A percentile compares a stretch with the other conserved stretches of the same genome.
These are phyloP conservation scores for Penicillium sp. DNA, from an alignment of 2,329 filamentous ascomycete genomes.

Conservation along the genomic window DNA sequence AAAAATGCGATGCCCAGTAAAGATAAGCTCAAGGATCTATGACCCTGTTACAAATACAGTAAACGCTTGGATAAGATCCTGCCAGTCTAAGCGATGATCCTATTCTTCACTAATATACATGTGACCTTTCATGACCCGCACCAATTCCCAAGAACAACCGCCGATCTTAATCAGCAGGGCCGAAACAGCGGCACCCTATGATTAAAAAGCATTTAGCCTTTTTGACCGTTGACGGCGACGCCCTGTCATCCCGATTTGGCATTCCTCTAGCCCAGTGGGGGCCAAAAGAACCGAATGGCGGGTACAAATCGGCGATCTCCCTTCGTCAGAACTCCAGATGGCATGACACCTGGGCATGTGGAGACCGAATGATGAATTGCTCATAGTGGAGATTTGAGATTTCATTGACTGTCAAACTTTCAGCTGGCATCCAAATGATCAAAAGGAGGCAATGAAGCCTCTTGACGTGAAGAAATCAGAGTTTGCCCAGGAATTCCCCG, in stretches of 20 bases:
- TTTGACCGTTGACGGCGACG: not conserved
- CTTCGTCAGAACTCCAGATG: not conserved
- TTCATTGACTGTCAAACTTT: not conserved
- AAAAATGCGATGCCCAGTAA: not conserved
- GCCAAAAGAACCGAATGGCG: not conserved
- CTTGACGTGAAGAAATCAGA: not conserved
- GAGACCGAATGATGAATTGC: not conserved
- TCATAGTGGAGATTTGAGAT: not conserved
- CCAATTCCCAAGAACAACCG: not conserved
- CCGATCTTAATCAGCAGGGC: conserved; percentile 1
- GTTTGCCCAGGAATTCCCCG: not conserved
- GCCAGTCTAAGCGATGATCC: not conserved
- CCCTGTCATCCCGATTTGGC: not conserved
- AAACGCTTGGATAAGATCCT: not conserved
- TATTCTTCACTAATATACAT: not conserved
- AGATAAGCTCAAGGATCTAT: not conserved
- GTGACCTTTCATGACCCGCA: not conserved
- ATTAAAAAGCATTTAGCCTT: not conserved
- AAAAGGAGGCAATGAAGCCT: not conserved
- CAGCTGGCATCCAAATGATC: not conserved
- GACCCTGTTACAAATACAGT: not conserved
- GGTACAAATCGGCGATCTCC: not conserved
- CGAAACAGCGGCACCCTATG: not conserved
- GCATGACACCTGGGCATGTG: conserved; percentile 1
- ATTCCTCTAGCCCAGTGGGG: not conserved